Conservation (phyloP, 2,329 filamentous ascomycete species). For the Penicillium psychrosexuale region DNA sequence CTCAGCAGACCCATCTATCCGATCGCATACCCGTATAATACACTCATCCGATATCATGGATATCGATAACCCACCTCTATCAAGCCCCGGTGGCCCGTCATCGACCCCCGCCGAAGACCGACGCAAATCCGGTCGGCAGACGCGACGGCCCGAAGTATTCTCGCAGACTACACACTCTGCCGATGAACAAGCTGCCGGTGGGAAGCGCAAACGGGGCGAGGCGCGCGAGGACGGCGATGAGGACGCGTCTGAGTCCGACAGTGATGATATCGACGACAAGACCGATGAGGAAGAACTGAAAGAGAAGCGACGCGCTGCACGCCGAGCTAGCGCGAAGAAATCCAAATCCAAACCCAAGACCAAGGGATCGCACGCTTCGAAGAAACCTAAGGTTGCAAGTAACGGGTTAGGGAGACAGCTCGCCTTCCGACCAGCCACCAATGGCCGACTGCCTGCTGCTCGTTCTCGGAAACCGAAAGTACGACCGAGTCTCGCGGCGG, state of each 20-base stretch:
- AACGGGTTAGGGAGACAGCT: slow-evolving; percentile 48
- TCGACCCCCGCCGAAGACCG: slow-evolving; percentile 32
- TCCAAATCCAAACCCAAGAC: slow-evolving; percentile 39
- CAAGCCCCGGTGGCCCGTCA: slow-evolving; percentile 11
- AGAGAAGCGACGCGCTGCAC: slow-evolving; percentile 40
- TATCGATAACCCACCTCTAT: slow-evolving; percentile 15
- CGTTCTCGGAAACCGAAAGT: slow-evolving; percentile 51
- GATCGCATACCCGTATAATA: slow-evolving; percentile 2
- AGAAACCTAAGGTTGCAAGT: slow-evolving; percentile 57
- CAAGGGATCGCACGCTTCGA: slow-evolving; percentile 41
- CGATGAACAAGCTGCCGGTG: slow-evolving; percentile 26
- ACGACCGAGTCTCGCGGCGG: slow-evolving; percentile 51
- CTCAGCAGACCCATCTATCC: background rate
- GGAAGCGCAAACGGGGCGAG: slow-evolving; percentile 52
- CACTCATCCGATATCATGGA: slow-evolving; percentile 16
- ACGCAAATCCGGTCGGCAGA: slow-evolving; percentile 45
- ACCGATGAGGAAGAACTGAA: slow-evolving; percentile 52
- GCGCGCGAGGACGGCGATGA: slow-evolving; percentile 36
- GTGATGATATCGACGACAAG: slow-evolving; percentile 37
- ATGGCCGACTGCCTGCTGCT: slow-evolving; percentile 43
- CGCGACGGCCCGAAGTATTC: slow-evolving; percentile 44
- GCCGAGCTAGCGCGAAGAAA: slow-evolving; percentile 34
- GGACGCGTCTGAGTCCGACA: slow-evolving; percentile 39
- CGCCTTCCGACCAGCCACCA: slow-evolving; percentile 54
- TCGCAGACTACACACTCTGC: slow-evolving; percentile 36